Conservation (phyloP, 1,139 yeast species). For the Meyerozyma smithsonii region DNA sequence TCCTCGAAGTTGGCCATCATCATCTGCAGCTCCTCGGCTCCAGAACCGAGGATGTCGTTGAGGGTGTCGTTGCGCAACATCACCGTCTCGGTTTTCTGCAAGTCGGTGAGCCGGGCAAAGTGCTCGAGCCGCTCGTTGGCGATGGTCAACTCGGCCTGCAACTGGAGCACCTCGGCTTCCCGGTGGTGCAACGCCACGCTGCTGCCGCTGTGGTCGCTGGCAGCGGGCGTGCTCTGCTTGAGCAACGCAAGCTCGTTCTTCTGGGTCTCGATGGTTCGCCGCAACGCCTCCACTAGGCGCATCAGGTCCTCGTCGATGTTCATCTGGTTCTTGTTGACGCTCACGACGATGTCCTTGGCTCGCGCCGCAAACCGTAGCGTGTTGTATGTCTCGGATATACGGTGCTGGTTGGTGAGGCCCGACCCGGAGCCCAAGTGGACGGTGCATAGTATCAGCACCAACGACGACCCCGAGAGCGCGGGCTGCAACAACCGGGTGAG, state of each 20-base stretch:
- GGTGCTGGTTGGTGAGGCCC: conserved; percentile 28
- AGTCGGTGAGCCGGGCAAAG: conserved; percentile 55
- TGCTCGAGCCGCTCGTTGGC: conserved; percentile 68
- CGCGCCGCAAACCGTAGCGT: conserved; percentile 90
- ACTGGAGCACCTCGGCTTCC: conserved; percentile 27
- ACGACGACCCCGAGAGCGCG: conserved; percentile 81
- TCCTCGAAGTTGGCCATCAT: conserved; percentile 46
- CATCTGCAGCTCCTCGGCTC: conserved; percentile 32
- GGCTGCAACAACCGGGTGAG: conserved; percentile 86
- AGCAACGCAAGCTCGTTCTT: conserved; percentile 34
- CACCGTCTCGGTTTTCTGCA: conserved; percentile 50
- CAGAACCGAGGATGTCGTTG: conserved; percentile 43
- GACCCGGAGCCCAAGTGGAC: conserved; percentile 52
- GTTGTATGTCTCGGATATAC: conserved; percentile 74
- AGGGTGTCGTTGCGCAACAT: conserved; percentile 51
- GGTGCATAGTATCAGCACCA: conserved; percentile 86
- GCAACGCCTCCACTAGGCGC: conserved; percentile 42
- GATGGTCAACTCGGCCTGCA: conserved; percentile 58
- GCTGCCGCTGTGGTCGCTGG: conserved; percentile 4
- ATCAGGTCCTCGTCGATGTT: conserved; percentile 37
- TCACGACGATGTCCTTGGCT: conserved; percentile 78
- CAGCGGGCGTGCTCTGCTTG: conserved; percentile 10
- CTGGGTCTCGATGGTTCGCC: conserved; percentile 42
- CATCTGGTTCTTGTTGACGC: conserved; percentile 54
- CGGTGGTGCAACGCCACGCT: not conserved